phyloP scores from a whole-genome alignment of 2,329 filamentous ascomycete genomes.

The Paecilomyces variotii region DNA sequence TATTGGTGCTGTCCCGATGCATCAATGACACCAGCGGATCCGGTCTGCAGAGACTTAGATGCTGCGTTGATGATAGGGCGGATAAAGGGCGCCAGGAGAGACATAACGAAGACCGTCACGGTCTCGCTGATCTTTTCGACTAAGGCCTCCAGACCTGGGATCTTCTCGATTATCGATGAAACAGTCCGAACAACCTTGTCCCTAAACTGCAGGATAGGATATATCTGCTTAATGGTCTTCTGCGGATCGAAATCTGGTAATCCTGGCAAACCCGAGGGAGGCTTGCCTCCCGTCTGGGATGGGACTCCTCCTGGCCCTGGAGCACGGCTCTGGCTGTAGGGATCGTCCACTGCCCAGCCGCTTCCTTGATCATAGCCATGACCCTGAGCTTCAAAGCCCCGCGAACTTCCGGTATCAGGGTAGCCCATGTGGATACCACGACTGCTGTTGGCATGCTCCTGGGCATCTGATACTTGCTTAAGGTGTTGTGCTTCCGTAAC shows the following conservation, averaged over 20 bases:
- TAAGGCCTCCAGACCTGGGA: constrained; percentile 81
- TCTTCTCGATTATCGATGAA: constrained; percentile 76
- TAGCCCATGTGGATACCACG: constrained; percentile 25
- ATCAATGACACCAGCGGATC: constrained; percentile 63
- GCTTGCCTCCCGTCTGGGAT: constrained; percentile 1
- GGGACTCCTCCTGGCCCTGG: constrained; percentile 21
- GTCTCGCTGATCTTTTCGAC: constrained; percentile 92
- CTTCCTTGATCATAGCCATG: constrained; percentile 10
- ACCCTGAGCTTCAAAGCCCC: constrained; percentile 14
- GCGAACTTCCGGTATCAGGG: constrained; percentile 12
- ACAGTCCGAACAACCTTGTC: constrained; percentile 89
- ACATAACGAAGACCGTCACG: constrained; percentile 83
- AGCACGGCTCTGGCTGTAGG: constrained; percentile 25
- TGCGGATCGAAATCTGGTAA: constrained; percentile 74
- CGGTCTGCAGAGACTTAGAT: constrained; percentile 74
- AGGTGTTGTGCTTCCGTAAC: constrained; percentile 59
- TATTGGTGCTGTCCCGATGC: constrained; percentile 67
- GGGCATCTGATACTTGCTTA: constrained; percentile 52
- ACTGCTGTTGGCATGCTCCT: constrained; percentile 52
- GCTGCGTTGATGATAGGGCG: constrained; percentile 84
- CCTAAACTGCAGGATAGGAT: constrained; percentile 87
- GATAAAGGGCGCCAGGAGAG: constrained; percentile 83
- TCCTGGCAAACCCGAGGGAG: constrained; percentile 53
- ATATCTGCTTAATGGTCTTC: constrained; percentile 72
- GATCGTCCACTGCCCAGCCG: constrained; percentile 19